phyloP scores from a whole-genome alignment of 2,329 filamentous ascomycete species.

The Phialophora macrospora region DNA sequence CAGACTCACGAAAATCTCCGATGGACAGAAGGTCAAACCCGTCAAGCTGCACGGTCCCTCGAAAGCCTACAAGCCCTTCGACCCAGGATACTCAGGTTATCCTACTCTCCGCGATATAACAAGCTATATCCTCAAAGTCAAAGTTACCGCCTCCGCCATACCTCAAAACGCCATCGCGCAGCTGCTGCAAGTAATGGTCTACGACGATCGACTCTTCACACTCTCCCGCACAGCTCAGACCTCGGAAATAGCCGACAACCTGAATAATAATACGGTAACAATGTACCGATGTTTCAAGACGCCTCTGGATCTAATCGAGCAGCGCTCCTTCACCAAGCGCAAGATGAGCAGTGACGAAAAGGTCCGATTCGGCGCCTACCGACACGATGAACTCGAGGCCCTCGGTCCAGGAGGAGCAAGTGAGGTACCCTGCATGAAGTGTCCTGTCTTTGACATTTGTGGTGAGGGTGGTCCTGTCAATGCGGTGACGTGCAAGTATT shows the following conservation, averaged over 20 bases:
- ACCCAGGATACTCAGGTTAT: conserved; percentile 73
- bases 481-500: conserved; percentile 89
- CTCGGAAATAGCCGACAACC: conserved; percentile 31
- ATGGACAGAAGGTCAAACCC: conserved; percentile 40
- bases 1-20: conserved; percentile 29
- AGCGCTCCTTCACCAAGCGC: conserved; percentile 18
- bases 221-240: conserved; percentile 26
- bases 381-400: conserved; percentile 46
- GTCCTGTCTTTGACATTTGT: conserved; percentile 91
- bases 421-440: conserved; percentile 86
- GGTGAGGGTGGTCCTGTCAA: conserved; percentile 89
- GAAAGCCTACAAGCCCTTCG: conserved; percentile 56
- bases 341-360: conserved; percentile 40
- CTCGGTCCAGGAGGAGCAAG: conserved; percentile 73
- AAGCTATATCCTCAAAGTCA: conserved; percentile 71
- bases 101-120: conserved; percentile 81
- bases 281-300: conserved; percentile 55
- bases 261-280: conserved; percentile 26
- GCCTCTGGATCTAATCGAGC: conserved; percentile 44
- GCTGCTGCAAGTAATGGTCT: conserved; percentile 84
- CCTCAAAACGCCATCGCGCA: conserved; percentile 77
- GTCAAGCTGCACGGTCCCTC: conserved; percentile 38
- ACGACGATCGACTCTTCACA: conserved; percentile 79
- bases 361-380: conserved; percentile 31
- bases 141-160: conserved; percentile 61